Conservation (phyloP, 2,329 filamentous ascomycete species). For the Mycosphaerella arachidis region DNA sequence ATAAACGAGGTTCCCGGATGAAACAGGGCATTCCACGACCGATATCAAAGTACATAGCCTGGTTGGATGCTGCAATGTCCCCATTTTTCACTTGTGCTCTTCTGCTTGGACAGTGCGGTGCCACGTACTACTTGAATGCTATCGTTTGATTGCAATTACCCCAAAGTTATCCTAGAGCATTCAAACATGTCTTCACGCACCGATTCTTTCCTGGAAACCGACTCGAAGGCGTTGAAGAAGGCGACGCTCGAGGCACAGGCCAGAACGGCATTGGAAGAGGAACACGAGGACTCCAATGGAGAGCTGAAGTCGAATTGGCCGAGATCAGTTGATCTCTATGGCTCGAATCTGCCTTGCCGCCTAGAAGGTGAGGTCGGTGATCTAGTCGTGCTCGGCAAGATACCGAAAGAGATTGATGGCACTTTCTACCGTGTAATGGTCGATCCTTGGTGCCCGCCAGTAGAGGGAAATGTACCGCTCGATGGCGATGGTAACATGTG, state of each 20-base stretch:
- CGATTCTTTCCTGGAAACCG: background rate
- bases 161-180: background rate
- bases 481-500: conserved; percentile 42
- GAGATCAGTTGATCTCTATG: conserved; percentile 19
- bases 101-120: background rate
- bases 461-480: conserved; percentile 52
- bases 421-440: conserved; percentile 47
- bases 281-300: background rate
- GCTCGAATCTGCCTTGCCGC: conserved; percentile 32
- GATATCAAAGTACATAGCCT: background rate
- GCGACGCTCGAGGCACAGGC: background rate
- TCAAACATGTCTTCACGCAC: background rate
- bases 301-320: conserved; percentile 15
- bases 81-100: background rate
- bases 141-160: background rate
- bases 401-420: conserved; percentile 32
- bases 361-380: conserved; percentile 39
- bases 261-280: background rate
- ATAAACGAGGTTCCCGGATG: background rate
- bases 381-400: conserved; percentile 29
- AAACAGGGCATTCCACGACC: background rate
- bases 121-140: background rate
- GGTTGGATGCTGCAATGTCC: background rate
- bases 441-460: conserved; percentile 52
- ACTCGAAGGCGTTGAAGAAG: background rate